These are phyloP conservation scores for Monilinia laxa DNA, from an alignment of 2,329 filamentous ascomycete species.

Conservation along the genomic window DNA sequence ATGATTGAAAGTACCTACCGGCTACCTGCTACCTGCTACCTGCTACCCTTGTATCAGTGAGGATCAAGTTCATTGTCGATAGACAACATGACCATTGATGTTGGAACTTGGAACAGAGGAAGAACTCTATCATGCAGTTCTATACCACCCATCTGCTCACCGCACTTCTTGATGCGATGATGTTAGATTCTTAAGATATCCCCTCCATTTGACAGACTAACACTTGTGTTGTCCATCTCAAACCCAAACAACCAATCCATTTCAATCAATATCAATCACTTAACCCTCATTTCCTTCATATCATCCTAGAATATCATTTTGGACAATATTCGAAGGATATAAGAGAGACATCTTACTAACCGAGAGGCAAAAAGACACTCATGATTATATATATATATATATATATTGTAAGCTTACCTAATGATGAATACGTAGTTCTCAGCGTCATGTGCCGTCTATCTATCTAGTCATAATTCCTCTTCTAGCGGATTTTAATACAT, in stretches of 20 bases:
- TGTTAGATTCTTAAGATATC: background rate
- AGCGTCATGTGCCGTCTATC: background rate
- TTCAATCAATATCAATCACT: background rate
- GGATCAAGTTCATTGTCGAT: no score
- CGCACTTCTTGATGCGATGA: background rate
- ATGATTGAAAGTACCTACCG: no score
- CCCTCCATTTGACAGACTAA: background rate
- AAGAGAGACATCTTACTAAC: background rate
- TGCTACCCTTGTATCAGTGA: no score
- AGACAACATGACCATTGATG: no score
- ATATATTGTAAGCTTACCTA: background rate
- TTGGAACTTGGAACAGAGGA: no score
- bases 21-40: no score
- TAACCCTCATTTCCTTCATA: no score
- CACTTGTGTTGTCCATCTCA: conserved; percentile 1
- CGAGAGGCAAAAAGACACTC: background rate
- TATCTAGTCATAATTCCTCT: background rate
- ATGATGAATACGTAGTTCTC: background rate
- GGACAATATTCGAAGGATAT: background rate
- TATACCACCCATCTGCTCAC: background rate
- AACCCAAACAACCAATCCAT: background rate
- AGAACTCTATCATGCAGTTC: no score
- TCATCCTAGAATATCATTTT: background rate
- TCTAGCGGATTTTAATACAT: background rate
- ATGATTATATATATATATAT: background rate